Base-by-base conservation (phyloP, 768 basidiomycete species). In the Clathrus columnatus region DNA sequence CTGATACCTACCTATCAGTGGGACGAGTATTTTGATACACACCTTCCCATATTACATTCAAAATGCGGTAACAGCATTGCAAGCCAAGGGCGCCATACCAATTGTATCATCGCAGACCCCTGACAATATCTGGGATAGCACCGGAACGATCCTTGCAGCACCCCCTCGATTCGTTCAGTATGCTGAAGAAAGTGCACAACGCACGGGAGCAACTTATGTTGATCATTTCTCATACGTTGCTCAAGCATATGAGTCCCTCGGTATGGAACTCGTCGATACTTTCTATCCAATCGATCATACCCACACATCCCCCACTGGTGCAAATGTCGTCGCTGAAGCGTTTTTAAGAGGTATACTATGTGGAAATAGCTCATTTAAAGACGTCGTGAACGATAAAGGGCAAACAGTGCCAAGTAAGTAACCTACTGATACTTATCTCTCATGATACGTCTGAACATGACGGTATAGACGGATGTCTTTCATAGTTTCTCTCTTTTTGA, bases 101-200 rank as follows among this genome's bases (percentile, higher is more conserved):
- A 76, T 79, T 53, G 64, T 78, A 8, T 74, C 74, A 11, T 73
- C 75, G 2, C 74, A 75, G 56, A 78, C 78, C 2, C 77, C 78
- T 6, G 64, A 70, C 58, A 75, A 78, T 61, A 67, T 67, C 28
- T 79, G 74, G 74, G n/a, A n/a, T n/a, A n/a, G n/a, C n/a, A 52
- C 48, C 26, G 45, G 59, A 20, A 57, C 63, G 20, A 59, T 63
- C 45, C 70, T 74, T 24, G 61, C 59, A n/a, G 64, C 72, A n/a
- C 65, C 67, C 14, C 66, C 72, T 11, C 69, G 76, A 18, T 78
- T 77, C 56, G 75, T 76, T 16, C 68, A 62, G 11, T 78, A 78
- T 61, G 74, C 76, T 11, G 62, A 72, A 54, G 64, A 65, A 1
- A 68, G 69, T 18, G 75, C 70, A 6, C 65, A 61, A 30, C 66